Evolutionary conservation across 2,329 filamentous ascomycete genomes (phyloP), one percentile per base, ranked within the genome.

Genomic region (Fusarium concolor): DNA sequence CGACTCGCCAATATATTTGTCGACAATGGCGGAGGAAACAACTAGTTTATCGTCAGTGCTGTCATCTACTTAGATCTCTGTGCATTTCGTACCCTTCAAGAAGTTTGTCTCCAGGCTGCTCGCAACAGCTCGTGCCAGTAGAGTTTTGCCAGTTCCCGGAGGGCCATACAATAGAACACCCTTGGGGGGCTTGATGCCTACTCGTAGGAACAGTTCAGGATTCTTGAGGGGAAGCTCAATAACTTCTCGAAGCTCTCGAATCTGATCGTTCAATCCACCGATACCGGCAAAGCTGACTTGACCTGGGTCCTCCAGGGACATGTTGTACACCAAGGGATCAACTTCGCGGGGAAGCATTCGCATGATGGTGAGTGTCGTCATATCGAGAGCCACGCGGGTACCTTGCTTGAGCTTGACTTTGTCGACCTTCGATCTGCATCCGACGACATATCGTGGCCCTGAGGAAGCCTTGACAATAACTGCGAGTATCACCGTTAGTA

Each of bases 301-400:
- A 8, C 96, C 96, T 1, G 96, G 96, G 78, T 99, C 96, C 80
- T 99, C 96, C 74, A 99, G 83, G 20, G 96, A 99, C 96, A 99
- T 99, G 86, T 99, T 99, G 88, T 99, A 99, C 73, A 99, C 96
- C 72, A 99, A 86, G 20, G 96, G 96, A 78, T 99, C 96, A 78
- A 99, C 96, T 84, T 99, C 96, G 79, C 96, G 92, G 62, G 96
- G 96, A 45, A 99, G 87, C 96, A 99, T 99, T 76, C 96, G 93
- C 96, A 99, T 99, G 81, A 99, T 99, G 64, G 96, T 99, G 73
- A 99, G 91, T 20, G 96, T 99, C 51, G 96, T 99, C 96, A 99
- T 99, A 77, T 99, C 96, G 62, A 99, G 90, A 33, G 96, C 95
- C 56, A 99, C 96, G 76, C 96, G 93, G 28, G 95, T 97, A 75